Conservation (phyloP, 768 basidiomycete species). For the Bullera alba region DNA sequence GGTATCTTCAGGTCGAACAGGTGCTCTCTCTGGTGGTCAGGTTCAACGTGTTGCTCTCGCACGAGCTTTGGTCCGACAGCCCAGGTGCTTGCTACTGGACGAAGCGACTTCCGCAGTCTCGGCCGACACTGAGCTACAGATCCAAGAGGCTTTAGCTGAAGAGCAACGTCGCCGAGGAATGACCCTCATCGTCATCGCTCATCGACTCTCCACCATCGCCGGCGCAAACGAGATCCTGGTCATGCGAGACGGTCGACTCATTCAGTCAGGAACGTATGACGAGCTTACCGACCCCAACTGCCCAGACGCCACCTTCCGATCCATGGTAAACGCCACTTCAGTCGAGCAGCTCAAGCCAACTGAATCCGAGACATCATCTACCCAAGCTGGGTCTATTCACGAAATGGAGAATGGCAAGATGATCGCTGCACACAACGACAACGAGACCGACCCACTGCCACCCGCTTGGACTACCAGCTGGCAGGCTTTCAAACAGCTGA, state of each 20-base stretch:
- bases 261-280: constrained; percentile 36
- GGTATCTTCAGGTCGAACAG: constrained; percentile 33
- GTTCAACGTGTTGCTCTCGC: constrained; percentile 30
- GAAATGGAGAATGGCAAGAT: not conserved
- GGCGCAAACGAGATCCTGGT: constrained; percentile 33
- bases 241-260: constrained; percentile 24
- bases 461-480: constrained; percentile 6
- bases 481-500: constrained; percentile 14
- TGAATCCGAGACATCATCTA: not conserved
- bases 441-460: constrained; percentile 7
- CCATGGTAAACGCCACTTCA: constrained; percentile 7
- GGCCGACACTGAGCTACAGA: constrained; percentile 22
- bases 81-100: constrained; percentile 29
- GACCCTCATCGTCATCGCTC: constrained; percentile 29
- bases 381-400: not conserved
- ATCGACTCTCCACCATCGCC: constrained; percentile 27
- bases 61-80: constrained; percentile 28
- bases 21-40: constrained; percentile 43
- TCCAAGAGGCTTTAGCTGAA: constrained; percentile 9
- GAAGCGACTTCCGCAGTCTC: constrained; percentile 34
- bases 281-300: constrained; percentile 21
- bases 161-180: constrained; percentile 15
- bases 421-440: not conserved
- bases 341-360: not conserved
- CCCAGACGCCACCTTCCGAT: constrained; percentile 30